Percentiles rank a stretch among this genome's conserved stretches.
These are phyloP conservation scores for Hypoxylon fuscum DNA, from an alignment of 495 filamentous ascomycete genomes.

Conservation along the genomic window DNA sequence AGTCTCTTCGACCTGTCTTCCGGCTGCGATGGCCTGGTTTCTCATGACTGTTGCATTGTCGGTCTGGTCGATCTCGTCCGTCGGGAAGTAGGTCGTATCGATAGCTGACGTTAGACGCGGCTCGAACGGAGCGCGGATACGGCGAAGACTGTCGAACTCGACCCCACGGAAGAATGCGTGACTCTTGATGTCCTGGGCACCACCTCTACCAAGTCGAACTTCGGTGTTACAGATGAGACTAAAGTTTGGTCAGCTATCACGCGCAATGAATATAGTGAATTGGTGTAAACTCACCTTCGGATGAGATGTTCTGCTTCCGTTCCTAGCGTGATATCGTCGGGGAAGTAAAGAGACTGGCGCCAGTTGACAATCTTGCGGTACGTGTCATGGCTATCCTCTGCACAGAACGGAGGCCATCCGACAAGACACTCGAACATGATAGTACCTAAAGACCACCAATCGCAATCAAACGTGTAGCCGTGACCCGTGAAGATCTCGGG, in stretches of 20 bases:
- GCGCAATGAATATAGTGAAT: conserved; percentile 1
- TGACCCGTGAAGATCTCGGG: conserved; percentile 97
- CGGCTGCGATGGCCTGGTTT: conserved; percentile 53
- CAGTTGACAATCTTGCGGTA: conserved; percentile 99
- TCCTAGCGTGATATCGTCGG: conserved; percentile 89
- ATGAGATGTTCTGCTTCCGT: conserved; percentile 88
- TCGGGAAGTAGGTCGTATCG: conserved; percentile 98
- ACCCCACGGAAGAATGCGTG: conserved; percentile 98
- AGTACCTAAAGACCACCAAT: conserved; percentile 98
- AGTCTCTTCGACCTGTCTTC: conserved; percentile 55
- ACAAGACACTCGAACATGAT: conserved; percentile 99
- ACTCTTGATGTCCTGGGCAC: conserved; percentile 87
- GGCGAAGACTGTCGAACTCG: conserved; percentile 87
- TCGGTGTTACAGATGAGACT: conserved; percentile 93
- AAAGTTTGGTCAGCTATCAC: conserved; percentile 28
- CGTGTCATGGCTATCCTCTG: conserved; percentile 95
- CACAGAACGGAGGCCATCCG: conserved; percentile 99
- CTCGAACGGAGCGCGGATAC: conserved; percentile 94
- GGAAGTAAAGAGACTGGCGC: conserved; percentile 94
- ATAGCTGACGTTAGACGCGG: conserved; percentile 89
- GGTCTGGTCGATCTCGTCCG: conserved; percentile 94
- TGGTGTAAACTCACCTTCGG: conserved; percentile 68
- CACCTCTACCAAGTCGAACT: conserved; percentile 84
- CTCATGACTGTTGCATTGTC: conserved; percentile 80
- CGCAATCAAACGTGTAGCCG: conserved; percentile 94